Evolutionary conservation across 805 yeast species (phyloP), one percentile per base, ranked within the genome.

Genomic region (Ogataea glucozyma): DNA sequence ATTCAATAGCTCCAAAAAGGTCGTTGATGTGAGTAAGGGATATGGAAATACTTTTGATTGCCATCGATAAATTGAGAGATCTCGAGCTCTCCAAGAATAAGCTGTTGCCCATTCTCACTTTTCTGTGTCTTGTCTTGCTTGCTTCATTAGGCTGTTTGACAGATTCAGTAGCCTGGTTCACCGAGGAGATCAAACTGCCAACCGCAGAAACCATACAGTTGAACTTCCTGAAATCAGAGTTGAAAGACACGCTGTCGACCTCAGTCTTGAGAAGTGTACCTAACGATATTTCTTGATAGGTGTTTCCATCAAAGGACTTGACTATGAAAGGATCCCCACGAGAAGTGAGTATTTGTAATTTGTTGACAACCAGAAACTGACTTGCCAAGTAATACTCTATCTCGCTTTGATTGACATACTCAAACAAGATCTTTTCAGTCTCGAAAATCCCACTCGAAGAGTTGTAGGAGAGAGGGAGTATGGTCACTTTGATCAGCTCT

Each of bases 401-500:
- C 6, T 31, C 10, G 6, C 19, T 10, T 11, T 26, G 30, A 17
- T 47, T 35, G 12, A 36, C 2, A 27, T 47, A 47, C 14, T 51
- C 60, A 2, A 70, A 14, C 2, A 60, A 26, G 2, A 72, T 44
- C 36, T 66, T 67, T 5, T 66, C 65, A 6, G 74, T 55, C 3
- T 53, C 58, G 9, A 76, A 38, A 3, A 53, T 55, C 4, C 65
- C 62, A 4, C 58, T 57, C 1, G 52, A 38, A 8, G 74, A 65
- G 37, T 69, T 70, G 47, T 56, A 74, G 0, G 76, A 66, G 1
- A 78, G 47, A 1, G 85, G 83, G 9, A 70, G 62, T 0, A 75
- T 40, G 2, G 64, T 58, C 0, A 59, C 23, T 20, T 52, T 58
- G 4, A 76, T 20, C 1, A 20, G 26, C 0, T 51, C 40, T 1